Base-by-base conservation (phyloP, 306 rosid species). In the Inga leiocalycina region DNA sequence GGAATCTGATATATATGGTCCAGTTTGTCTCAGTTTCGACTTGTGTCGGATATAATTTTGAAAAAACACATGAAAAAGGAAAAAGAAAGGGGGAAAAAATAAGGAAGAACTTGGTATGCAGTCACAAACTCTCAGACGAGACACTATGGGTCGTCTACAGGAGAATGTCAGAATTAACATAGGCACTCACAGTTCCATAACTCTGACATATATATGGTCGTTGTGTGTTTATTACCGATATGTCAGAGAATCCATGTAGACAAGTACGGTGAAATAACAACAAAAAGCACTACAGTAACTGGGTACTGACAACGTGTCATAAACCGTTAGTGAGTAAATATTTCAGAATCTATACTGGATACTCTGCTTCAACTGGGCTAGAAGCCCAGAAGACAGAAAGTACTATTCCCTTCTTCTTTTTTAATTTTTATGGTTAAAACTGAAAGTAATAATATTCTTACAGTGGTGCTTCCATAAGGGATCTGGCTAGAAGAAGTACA, bases 161-260 rank as follows among this genome's bases (percentile, higher is more conserved):
- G 32, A 78, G 81, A 85, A 85, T 86, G 86, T 78, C 88, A 57
- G 81, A 78, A 57, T 57, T 79, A 77, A 82, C 79, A 48, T 70
- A 39, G 80, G 80, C 69, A 84, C 32, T 74, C n/a, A 79, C 32
- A 37, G 43, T 35, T 59, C 34, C 70, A 59, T 17, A 8, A 48
- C 45, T 76, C 61, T 80, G 84, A 84, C 57, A 6, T 79, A 44
- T 75, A 6, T 15, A 13, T 65, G 44, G n/a, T 14, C 3, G 44
- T 65, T 65, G 10, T 30, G 39, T 65, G 20, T 13, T 30, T 51
- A 80, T 84, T 76, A 59, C 72, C 43, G 43, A 7, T 32, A 27
- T 46, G 61, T 75, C 75, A 84, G 85, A 84, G 41, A 57, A 76
- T 61, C 71, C 62, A 10, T n/a, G 72, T 84, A 37, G 73, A 68